These are phyloP conservation scores for Lepraria neglecta DNA, from an alignment of 495 filamentous ascomycete species.

Conservation along the genomic window DNA sequence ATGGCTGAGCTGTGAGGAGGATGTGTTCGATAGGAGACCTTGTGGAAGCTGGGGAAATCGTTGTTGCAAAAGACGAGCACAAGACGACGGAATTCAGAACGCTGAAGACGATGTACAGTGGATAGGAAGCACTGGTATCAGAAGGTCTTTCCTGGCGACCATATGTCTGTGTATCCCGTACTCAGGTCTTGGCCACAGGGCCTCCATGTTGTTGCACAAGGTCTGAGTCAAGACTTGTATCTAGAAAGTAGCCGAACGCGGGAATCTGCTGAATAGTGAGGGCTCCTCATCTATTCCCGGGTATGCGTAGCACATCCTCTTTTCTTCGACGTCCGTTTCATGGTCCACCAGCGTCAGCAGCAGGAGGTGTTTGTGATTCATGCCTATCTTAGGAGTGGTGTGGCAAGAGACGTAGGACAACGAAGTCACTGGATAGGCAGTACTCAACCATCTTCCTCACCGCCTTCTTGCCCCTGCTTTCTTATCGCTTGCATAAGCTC, in stretches of 20 bases:
- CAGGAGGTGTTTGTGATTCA: neutral
- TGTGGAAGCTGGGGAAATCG: too few relatives aligned
- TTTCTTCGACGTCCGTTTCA: neutral
- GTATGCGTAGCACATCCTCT: neutral
- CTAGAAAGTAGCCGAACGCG: neutral
- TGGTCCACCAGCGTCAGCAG: too few relatives aligned
- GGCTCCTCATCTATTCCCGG: neutral
- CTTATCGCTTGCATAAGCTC: slow-evolving; percentile 85
- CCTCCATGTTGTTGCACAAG: neutral
- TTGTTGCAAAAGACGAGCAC: too few relatives aligned
- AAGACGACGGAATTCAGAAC: too few relatives aligned
- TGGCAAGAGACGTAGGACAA: neutral
- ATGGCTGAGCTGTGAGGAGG: too few relatives aligned
- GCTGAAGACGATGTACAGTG: too few relatives aligned
- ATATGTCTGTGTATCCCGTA: too few relatives aligned
- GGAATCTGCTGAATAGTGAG: neutral
- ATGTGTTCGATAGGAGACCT: too few relatives aligned
- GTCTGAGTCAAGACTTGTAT: neutral
- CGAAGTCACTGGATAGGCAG: neutral
- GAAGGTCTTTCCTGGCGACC: too few relatives aligned
- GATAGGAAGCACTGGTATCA: too few relatives aligned
- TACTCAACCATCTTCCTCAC: slow-evolving; percentile 16
- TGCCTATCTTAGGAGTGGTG: neutral
- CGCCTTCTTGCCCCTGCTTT: slow-evolving; percentile 48
- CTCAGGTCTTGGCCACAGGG: too few relatives aligned